A percentile compares a stretch with the other conserved stretches of the same genome.
These are phyloP conservation scores for Penicillium silybi DNA, from an alignment of 495 filamentous ascomycete genomes.

Conservation along the genomic window DNA sequence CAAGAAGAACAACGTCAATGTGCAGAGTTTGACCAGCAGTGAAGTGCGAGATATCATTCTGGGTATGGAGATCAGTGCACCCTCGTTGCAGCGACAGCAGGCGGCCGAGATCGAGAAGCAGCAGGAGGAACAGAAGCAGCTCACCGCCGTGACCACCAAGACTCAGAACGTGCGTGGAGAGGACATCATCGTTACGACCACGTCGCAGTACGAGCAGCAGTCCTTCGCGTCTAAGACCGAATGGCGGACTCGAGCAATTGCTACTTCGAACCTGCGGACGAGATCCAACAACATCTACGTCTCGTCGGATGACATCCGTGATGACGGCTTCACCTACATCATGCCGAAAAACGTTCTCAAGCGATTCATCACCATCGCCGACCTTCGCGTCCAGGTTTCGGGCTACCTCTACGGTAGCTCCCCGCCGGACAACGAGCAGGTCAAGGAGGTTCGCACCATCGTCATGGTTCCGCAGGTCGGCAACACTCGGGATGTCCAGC, in stretches of 20 bases:
- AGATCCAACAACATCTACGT: conserved; percentile 98
- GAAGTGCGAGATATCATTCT: conserved; percentile 99
- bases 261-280: conserved; percentile 92
- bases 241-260: conserved; percentile 96
- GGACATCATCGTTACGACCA: conserved; percentile 97
- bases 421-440: conserved; percentile 87
- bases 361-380: conserved; percentile 96
- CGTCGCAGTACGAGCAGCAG: conserved; percentile 94
- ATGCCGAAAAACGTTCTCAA: conserved; percentile 99
- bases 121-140: conserved; percentile 91
- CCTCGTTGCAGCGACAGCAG: conserved; percentile 97
- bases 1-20: conserved; percentile 99
- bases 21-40: conserved; percentile 89
- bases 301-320: conserved; percentile 83
- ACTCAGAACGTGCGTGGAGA: conserved; percentile 97
- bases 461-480: conserved; percentile 98
- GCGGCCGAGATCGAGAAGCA: conserved; percentile 99
- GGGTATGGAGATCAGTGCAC: conserved; percentile 99
- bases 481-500: conserved; percentile 83
- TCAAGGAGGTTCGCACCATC: conserved; percentile 95
- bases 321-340: conserved; percentile 85
- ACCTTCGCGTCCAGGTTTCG: conserved; percentile 93
- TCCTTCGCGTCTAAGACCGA: conserved; percentile 98
- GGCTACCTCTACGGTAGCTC: conserved; percentile 94
- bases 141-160: conserved; percentile 97